phyloP scores from a whole-genome alignment of 1,284 basidiomycete species.

The Sanghuangporus weigelae region DNA sequence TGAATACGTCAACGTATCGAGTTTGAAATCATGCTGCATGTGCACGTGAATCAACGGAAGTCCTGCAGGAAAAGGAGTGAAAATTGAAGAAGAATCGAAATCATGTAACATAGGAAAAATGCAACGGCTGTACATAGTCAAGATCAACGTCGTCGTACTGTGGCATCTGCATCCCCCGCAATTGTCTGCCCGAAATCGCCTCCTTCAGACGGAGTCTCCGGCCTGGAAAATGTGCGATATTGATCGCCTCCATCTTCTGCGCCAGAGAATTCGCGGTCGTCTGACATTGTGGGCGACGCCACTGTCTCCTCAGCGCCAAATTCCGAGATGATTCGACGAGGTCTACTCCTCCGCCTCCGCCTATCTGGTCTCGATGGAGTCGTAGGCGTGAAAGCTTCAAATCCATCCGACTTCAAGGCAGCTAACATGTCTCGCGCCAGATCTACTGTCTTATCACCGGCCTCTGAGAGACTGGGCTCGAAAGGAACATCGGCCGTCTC shows the following conservation, averaged over 20 bases:
- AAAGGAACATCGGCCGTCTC: slow-evolving; percentile 21
- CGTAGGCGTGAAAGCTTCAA: slow-evolving; percentile 29
- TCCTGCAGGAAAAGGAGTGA: not conserved
- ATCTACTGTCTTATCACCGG: slow-evolving; percentile 46
- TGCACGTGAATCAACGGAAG: not conserved
- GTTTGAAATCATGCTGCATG: not conserved
- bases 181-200: not conserved
- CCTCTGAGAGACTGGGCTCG: slow-evolving; percentile 15
- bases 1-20: slow-evolving; percentile 2
- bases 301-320: slow-evolving; percentile 7
- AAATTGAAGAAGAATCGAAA: not conserved
- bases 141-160: not conserved
- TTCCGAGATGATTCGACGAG: slow-evolving; percentile 4
- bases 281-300: slow-evolving; percentile 7
- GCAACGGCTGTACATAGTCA: not conserved
- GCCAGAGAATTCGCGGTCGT: not conserved
- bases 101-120: not conserved
- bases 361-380: slow-evolving; percentile 26
- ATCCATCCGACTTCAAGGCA: slow-evolving; percentile 60
- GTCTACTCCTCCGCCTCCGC: slow-evolving; percentile 23
- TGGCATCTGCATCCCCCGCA: slow-evolving; percentile 4
- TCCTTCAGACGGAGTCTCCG: not conserved
- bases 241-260: not conserved
- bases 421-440: slow-evolving; percentile 72
- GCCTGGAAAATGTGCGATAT: not conserved